Evolutionary conservation across 306 rosid genomes (phyloP), one percentile per base, ranked within the genome.

Genomic region (Lithocarpus polystachyus): DNA sequence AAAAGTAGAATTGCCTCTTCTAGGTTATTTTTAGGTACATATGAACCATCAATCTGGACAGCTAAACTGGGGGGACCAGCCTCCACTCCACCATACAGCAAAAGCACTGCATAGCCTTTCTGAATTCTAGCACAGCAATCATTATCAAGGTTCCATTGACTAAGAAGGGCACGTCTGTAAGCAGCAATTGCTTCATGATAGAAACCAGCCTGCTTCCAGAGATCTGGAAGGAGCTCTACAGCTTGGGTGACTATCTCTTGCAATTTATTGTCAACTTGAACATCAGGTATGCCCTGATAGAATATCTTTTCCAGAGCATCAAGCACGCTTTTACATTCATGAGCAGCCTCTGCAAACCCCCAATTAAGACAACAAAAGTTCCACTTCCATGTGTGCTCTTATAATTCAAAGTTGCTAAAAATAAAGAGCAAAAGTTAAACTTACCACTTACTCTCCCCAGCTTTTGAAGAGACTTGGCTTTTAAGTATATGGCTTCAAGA

Each of bases 221-320:
- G 97, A 80, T 90, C 98, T 17, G 99, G 99, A 87, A 93, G 97
- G 79, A 95, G 93, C 91, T 93, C 99, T 56, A 93, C 99, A 77
- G 97, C 92, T 73, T 88, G 90, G 82, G 88, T 89, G 51, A 95
- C 90, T 68, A 87, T 90, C 78, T 91, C 99, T 87, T 90, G 97
- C 92, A 95, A 81, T 82, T 85, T 95, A 77, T 57, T 72, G 62
- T 95, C 99, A 82, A 91, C 96, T 90, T 93, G 98, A 54, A 82
- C 88, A 83, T 91, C 94, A 23, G 88, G 87, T 75, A 90, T 88
- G 37, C 97, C 98, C 80, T 78, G 90, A 65, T 77, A 79, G 84
- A 93, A 93, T 86, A 89, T 87, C 90, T 90, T 95, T 86, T 95
- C 99, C 43, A 91, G 90, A 14, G 97, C 96, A 64, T 95, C 97